Evolutionary conservation across 805 yeast species (phyloP).

Genomic region (Pichia ethanolica): DNA sequence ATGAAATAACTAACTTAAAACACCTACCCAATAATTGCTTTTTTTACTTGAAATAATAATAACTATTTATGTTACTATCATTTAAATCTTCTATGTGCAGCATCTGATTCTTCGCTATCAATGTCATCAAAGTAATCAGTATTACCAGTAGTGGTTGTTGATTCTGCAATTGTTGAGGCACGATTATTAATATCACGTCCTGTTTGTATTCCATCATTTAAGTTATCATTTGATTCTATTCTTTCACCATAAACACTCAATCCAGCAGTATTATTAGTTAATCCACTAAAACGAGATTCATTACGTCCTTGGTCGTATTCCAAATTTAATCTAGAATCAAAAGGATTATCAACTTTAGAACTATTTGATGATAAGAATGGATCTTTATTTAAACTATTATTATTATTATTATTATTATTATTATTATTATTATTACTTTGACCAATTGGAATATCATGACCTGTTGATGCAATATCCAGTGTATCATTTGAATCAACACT

Average conservation of each 20-base stretch:
- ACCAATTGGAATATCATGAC: background rate
- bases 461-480: background rate
- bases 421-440: background rate
- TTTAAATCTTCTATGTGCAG: background rate
- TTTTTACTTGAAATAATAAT: no score
- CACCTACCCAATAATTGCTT: no score
- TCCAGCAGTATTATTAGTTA: constrained; percentile 6
- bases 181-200: background rate
- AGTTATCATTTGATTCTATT: constrained; percentile 1
- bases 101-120: background rate
- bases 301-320: background rate
- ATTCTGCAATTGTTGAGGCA: background rate
- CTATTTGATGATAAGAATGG: background rate
- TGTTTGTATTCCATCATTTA: background rate
- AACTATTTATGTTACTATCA: background rate
- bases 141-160: background rate
- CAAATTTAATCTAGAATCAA: background rate
- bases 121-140: background rate
- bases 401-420: background rate
- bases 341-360: constrained; percentile 2
- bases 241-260: constrained; percentile 8
- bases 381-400: background rate
- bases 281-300: constrained; percentile 2
- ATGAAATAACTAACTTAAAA: no score
- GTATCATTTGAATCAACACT: background rate